Percentiles rank a stretch among this genome's conserved stretches.
Evolutionary conservation across 1,139 yeast genomes (phyloP).

Genomic region (Candida sojae): DNA sequence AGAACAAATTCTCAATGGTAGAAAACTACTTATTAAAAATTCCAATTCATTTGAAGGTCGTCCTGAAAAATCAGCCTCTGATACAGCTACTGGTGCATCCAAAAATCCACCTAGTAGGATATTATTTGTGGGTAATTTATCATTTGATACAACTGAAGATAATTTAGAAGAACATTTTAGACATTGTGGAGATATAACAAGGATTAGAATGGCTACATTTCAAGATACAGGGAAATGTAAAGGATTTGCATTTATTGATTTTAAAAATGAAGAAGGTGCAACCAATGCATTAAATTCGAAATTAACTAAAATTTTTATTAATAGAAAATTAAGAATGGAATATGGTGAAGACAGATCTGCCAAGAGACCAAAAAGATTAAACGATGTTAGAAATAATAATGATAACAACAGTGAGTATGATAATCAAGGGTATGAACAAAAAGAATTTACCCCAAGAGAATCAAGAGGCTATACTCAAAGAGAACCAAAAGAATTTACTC

Average conservation of each 20-base stretch:
- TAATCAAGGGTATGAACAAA: constrained; percentile 2
- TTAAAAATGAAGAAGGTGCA: constrained; percentile 77
- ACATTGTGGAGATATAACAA: constrained; percentile 76
- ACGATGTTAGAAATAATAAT: neutral
- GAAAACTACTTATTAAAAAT: constrained; percentile 83
- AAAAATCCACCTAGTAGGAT: constrained; percentile 88
- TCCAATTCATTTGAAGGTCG: constrained; percentile 85
- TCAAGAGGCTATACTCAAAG: constrained; percentile 18
- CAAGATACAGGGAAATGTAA: constrained; percentile 96
- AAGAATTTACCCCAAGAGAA: constrained; percentile 18
- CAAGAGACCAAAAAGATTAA: constrained; percentile 51
- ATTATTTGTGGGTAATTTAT: constrained; percentile 87
- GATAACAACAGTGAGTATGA: neutral
- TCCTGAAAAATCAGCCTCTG: constrained; percentile 46
- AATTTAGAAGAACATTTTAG: constrained; percentile 75
- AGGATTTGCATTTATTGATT: constrained; percentile 93
- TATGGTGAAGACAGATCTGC: constrained; percentile 94
- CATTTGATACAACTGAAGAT: constrained; percentile 90
- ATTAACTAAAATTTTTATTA: constrained; percentile 63
- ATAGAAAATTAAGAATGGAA: constrained; percentile 81
- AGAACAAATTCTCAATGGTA: constrained; percentile 75
- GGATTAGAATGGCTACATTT: constrained; percentile 93
- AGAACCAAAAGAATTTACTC: constrained; percentile 8
- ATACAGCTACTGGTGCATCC: constrained; percentile 21
- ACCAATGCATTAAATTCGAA: constrained; percentile 80